Base-by-base conservation (phyloP, 1,139 yeast species). In the Hemisphaericaspora xylanilytica region DNA sequence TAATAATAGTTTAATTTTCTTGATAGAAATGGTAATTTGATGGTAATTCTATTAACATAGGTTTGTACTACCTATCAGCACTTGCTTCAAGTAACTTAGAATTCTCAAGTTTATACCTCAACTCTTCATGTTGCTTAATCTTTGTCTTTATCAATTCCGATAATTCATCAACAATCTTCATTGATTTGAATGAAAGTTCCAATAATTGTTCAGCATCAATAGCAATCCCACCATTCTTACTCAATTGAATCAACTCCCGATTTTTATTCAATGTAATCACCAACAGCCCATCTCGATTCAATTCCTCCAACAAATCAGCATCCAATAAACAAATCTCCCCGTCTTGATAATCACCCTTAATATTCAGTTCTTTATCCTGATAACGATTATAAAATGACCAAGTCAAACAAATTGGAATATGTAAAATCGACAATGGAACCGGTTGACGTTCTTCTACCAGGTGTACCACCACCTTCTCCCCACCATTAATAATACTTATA, bases 191-290 rank as follows among this genome's bases (percentile, higher is more conserved):
- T 28, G 87, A 76, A 56, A 95, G 81, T 31, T 81, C 79, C 66
- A 89, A 68, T 40, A 92, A 65, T 26, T 77, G 67, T 34, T 75
- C 58, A 0, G 95, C 89, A 51, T 88, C 92, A 48, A 92, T 79
- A 2, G 95, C 85, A 35, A 87, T 68, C 0, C 97, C 97, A 35
- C 98, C 98, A 32, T 89, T 85, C 55, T 92, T 92, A 35, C 86
- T 76, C 30, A 94, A 71, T 59, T 92, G 98, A 38, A 96, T 88
- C 14, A 92, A 68, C 54, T 92, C 98, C 50, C 94, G 75, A 59
- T 90, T 92, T 52, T 86, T 87, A 60, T 92, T 92, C 43, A 90
- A 64, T 0, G 98, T 89, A 20, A 92, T 80, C 2, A 95, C 86
- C 61, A 92, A 70, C 11, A 78, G 77, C 22, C 97, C 96, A 41